Evolutionary conservation across 257 asterid genomes (phyloP).

Genomic region (Solanum verrucosum): DNA sequence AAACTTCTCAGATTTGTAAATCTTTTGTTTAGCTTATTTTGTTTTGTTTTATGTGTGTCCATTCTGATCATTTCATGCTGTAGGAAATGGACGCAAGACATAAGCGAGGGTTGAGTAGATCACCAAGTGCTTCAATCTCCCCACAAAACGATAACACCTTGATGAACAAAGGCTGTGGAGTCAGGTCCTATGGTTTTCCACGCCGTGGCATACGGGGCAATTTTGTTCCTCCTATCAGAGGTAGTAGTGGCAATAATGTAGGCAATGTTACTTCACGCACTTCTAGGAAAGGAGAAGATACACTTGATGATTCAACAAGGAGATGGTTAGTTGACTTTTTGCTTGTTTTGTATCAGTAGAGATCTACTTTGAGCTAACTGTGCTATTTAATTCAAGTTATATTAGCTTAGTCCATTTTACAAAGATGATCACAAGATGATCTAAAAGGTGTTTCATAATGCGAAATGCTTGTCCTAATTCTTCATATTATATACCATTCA

Average conservation of each 20-base stretch:
- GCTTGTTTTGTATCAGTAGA: neutral
- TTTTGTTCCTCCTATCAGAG: slow-evolving; percentile 87
- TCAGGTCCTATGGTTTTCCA: slow-evolving; percentile 57
- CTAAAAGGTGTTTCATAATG: neutral
- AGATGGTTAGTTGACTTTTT: slow-evolving; percentile 48
- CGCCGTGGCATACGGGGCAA: slow-evolving; percentile 94
- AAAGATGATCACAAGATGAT: neutral
- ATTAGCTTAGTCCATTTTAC: neutral
- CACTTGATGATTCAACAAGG: slow-evolving; percentile 74
- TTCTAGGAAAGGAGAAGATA: slow-evolving; percentile 78
- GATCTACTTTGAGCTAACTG: neutral
- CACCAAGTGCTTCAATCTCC: slow-evolving; percentile 70
- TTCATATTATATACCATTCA: slow-evolving; percentile 13
- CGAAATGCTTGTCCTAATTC: neutral
- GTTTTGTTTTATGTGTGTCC: neutral
- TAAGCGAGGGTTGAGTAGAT: slow-evolving; percentile 61
- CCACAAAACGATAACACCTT: slow-evolving; percentile 61
- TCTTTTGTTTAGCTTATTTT: neutral
- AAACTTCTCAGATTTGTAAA: slow-evolving; percentile 1
- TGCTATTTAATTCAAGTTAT: neutral
- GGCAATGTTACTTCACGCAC: slow-evolving; percentile 60
- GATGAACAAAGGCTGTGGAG: slow-evolving; percentile 53
- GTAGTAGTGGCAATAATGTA: slow-evolving; percentile 53
- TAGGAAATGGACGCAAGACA: slow-evolving; percentile 95
- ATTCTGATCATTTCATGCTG: slow-evolving; percentile 1